Conservation (phyloP, 257 asterid genomes). For the Striga asiatica region DNA sequence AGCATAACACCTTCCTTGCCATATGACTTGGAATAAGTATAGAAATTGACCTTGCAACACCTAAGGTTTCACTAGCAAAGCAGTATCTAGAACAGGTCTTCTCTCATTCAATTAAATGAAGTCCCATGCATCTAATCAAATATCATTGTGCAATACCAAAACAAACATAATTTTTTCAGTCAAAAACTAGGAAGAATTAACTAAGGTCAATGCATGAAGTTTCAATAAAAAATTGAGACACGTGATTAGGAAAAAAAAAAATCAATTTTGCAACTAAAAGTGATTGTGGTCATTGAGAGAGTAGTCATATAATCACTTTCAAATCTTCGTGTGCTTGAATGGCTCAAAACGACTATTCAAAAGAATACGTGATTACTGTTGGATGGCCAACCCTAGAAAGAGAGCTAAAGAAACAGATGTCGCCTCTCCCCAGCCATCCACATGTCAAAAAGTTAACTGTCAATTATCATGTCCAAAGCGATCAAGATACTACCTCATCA, state of each 20-base stretch:
- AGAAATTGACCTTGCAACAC: neutral
- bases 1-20: neutral
- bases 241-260: neutral
- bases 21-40: neutral
- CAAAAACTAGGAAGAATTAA: neutral
- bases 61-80: constrained; percentile 2
- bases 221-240: neutral
- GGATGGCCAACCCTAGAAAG: constrained; percentile 1
- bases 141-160: constrained; percentile 2
- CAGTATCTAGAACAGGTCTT: neutral
- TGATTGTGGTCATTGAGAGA: neutral
- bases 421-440: neutral
- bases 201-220: neutral
- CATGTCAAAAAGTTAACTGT: neutral
- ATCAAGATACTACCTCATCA: constrained; percentile 50
- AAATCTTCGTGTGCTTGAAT: too few relatives aligned
- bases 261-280: neutral
- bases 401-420: neutral
- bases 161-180: neutral
- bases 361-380: constrained; percentile 1
- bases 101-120: neutral
- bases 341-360: too few relatives aligned
- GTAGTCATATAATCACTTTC: neutral
- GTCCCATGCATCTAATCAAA: neutral
- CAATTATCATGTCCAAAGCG: neutral